These are phyloP conservation scores for Datura wrightii DNA, from an alignment of 257 asterid genomes.

Conservation along the genomic window DNA sequence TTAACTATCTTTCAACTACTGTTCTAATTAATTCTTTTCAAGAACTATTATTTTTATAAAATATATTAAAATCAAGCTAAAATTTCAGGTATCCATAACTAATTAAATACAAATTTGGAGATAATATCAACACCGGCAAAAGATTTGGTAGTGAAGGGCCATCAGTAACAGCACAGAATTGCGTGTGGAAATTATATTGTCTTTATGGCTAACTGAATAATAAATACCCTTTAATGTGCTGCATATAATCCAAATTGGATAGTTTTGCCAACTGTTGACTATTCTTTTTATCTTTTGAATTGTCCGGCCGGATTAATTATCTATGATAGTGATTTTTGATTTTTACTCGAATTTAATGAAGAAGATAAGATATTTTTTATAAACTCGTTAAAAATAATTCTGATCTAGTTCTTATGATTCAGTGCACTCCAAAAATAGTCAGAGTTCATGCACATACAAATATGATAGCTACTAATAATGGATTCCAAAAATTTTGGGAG, in stretches of 20 bases:
- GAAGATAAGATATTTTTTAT: too few species aligned
- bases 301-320: neutral
- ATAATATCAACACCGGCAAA: conserved; percentile 16
- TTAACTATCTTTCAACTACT: neutral
- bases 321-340: too few species aligned
- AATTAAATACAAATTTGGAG: neutral
- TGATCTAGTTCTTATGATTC: too few species aligned
- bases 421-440: too few species aligned
- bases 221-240: neutral
- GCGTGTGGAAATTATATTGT: conserved; percentile 28
- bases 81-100: neutral
- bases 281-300: neutral
- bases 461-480: too few species aligned
- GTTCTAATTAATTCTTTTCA: neutral
- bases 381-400: too few species aligned
- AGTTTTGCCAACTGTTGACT: neutral
- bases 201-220: neutral
- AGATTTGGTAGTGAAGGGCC: conserved; percentile 9
- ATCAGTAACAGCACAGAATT: conserved; percentile 24
- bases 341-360: too few species aligned
- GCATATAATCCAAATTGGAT: neutral
- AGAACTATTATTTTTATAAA: neutral
- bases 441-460: too few species aligned
- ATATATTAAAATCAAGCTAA: neutral
- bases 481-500: too few species aligned